A percentile compares a stretch with the other conserved stretches of the same genome.
Conservation (phyloP, 495 filamentous ascomycete species). For the Neurospora cerealis region DNA sequence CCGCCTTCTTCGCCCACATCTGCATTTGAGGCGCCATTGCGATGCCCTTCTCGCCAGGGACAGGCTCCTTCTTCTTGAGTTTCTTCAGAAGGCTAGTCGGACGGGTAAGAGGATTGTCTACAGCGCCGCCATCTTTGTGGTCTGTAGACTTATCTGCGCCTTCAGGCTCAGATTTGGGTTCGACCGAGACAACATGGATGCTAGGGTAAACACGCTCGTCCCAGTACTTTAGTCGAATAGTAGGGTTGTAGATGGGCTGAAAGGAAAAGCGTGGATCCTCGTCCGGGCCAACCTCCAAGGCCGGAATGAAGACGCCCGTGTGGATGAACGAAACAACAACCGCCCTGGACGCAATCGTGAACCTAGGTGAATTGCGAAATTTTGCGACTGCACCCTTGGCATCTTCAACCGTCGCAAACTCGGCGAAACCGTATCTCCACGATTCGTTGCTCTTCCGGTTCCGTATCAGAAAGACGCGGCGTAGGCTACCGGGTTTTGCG, state of each 20-base stretch:
- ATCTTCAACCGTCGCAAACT: constrained; percentile 69
- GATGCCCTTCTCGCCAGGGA: constrained; percentile 36
- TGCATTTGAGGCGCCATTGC: constrained; percentile 60
- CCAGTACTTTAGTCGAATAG: constrained; percentile 71
- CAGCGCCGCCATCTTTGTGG: constrained; percentile 13
- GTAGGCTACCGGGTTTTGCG: constrained; percentile 64
- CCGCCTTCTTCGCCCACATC: constrained; percentile 81
- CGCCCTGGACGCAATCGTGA: constrained; percentile 73
- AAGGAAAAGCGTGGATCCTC: constrained; percentile 59
- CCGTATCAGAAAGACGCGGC: constrained; percentile 69
- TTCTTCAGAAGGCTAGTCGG: constrained; percentile 24
- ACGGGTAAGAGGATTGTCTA: constrained; percentile 14
- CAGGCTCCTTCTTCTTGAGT: constrained; percentile 54
- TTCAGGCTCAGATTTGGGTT: constrained; percentile 22
- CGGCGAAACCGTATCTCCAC: constrained; percentile 83
- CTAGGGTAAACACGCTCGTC: constrained; percentile 68
- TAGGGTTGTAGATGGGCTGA: constrained; percentile 57
- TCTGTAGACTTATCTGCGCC: constrained; percentile 24
- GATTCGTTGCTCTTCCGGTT: constrained; percentile 66
- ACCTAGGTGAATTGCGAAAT: constrained; percentile 66
- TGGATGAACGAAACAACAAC: constrained; percentile 74
- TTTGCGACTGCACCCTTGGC: constrained; percentile 68
- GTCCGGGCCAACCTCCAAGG: constrained; percentile 39
- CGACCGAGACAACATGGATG: constrained; percentile 51
- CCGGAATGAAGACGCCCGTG: constrained; percentile 80